Evolutionary conservation across 2,329 filamentous ascomycete genomes (phyloP).

Genomic region (Colletotrichum aenigma): DNA sequence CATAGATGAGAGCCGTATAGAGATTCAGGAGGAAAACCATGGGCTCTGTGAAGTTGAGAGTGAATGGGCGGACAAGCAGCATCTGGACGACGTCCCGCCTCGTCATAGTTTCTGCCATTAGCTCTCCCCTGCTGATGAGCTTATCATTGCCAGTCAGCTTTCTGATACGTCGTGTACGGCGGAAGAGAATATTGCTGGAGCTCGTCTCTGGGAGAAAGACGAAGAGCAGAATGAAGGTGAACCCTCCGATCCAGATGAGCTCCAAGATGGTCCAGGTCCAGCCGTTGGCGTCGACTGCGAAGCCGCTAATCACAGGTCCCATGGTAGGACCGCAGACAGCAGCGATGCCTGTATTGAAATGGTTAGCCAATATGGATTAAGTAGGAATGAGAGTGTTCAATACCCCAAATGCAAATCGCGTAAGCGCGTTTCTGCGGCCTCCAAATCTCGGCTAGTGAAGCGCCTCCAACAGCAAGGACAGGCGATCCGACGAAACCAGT

Average conservation of each 20-base stretch:
- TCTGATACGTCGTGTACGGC: constrained; percentile 21
- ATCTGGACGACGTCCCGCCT: constrained; percentile 22
- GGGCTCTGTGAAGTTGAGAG: constrained; percentile 37
- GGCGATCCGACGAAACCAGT: constrained; percentile 15
- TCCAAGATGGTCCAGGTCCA: constrained; percentile 30
- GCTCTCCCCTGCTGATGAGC: neutral
- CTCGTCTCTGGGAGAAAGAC: constrained; percentile 29
- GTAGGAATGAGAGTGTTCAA: accelerated
- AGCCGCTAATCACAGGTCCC: constrained; percentile 6
- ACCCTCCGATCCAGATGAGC: constrained; percentile 23
- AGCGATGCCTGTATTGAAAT: neutral
- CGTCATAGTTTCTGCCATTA: constrained; percentile 17
- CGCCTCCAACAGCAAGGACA: constrained; percentile 14
- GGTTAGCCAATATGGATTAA: neutral
- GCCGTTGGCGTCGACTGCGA: constrained; percentile 8
- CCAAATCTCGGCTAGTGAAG: constrained; percentile 17
- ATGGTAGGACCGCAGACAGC: constrained; percentile 8
- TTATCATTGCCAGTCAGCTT: constrained; percentile 15
- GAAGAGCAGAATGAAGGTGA: constrained; percentile 23
- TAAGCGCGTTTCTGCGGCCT: constrained; percentile 14
- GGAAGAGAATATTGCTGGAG: constrained; percentile 24
- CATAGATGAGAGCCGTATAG: constrained; percentile 50
- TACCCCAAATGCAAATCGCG: neutral
- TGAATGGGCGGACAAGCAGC: constrained; percentile 29
- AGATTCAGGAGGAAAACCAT: constrained; percentile 36